These are phyloP conservation scores for Magnaporthiopsis poae DNA, from an alignment of 2,329 filamentous ascomycete genomes.

Conservation along the genomic window DNA sequence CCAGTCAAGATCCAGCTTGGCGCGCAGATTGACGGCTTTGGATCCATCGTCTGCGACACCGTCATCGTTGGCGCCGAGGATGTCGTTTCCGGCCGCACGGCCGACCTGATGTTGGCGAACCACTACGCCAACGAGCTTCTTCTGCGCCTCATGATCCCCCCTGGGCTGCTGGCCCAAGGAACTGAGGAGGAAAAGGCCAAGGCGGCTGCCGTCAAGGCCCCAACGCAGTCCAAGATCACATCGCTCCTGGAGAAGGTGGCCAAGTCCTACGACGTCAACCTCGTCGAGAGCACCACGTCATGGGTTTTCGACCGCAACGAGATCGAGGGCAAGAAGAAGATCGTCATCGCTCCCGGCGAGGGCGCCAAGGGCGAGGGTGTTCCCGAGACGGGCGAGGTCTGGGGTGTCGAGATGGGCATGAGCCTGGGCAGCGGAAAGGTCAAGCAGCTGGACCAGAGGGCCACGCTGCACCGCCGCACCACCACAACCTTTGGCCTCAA, in stretches of 20 bases:
- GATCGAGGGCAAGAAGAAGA: slow-evolving; percentile 96
- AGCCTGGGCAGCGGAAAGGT: slow-evolving; percentile 87
- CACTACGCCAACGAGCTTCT: slow-evolving; percentile 94
- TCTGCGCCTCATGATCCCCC: slow-evolving; percentile 79
- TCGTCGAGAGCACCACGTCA: slow-evolving; percentile 95
- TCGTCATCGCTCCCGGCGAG: slow-evolving; percentile 78
- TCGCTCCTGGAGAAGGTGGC: slow-evolving; percentile 81
- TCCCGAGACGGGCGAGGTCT: slow-evolving; percentile 84
- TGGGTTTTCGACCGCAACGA: slow-evolving; percentile 96
- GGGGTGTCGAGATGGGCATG: slow-evolving; percentile 94
- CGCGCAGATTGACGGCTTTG: slow-evolving; percentile 91
- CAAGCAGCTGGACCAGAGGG: slow-evolving; percentile 77
- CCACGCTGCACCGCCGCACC: slow-evolving; percentile 88
- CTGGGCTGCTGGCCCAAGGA: slow-evolving; percentile 71
- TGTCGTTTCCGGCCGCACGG: slow-evolving; percentile 63
- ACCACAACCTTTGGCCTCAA: slow-evolving; percentile 86
- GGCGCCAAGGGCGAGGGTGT: slow-evolving; percentile 83
- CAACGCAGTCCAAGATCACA: slow-evolving; percentile 78
- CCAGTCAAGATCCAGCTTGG: slow-evolving; percentile 97
- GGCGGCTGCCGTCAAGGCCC: slow-evolving; percentile 70
- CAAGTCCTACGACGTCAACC: slow-evolving; percentile 79
- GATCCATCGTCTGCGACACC: slow-evolving; percentile 90
- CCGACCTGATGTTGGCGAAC: slow-evolving; percentile 81
- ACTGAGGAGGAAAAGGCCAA: slow-evolving; percentile 94
- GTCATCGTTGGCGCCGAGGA: slow-evolving; percentile 61